Base-by-base conservation (phyloP, 768 basidiomycete species). In the Lentinula sp. region DNA sequence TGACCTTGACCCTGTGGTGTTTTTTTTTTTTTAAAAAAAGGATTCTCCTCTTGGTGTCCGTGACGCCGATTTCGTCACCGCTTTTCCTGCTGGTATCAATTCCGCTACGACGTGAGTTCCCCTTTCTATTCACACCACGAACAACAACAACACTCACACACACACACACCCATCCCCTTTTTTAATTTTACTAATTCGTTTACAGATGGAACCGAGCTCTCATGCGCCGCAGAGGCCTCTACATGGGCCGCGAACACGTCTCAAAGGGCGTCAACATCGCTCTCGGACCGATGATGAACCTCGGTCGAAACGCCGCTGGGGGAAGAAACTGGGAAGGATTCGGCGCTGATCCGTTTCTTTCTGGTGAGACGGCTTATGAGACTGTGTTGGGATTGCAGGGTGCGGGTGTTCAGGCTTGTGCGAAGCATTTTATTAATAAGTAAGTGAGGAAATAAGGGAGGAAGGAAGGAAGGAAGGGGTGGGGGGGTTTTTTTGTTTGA, bases 241-340 rank as follows among this genome's bases (percentile, higher is more conserved):
- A 82, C 45, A 89, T 97, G 84, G 95, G 93, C 18, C 68, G 78
- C 59, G 95, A 98, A 70, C 88, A 91, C 74, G 79, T 79, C 60
- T 85, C 84, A 31, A 94, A 95, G 69, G 95, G 95, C 23, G 86
- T 91, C 50, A 84, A 97, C 66, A 75, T 95, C 53, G 88, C 86
- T 9, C 80, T 95, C 6, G 83, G 83, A 1, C 82, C 59, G 8
- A 60, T 60, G 59, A 60, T 60, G 59, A 60, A 60, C 37, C 46
- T 60, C 23, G 54, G 54, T 40, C 84, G 91, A 16, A 73, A 87
- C 18, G 86, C 89, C 2, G 78, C 83, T 64, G 92, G 89, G 6
- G 95, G 95, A 16, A 79, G 95, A 32, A 93, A 95, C 72, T 96
- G 93, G 91, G 95, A 96, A 78, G 93, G 92, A n/a, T 95, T 94